A percentile compares a stretch with the other conserved stretches of the same genome.
These are phyloP conservation scores for Tricholoma sp. DNA, from an alignment of 768 basidiomycete genomes.

Conservation along the genomic window DNA sequence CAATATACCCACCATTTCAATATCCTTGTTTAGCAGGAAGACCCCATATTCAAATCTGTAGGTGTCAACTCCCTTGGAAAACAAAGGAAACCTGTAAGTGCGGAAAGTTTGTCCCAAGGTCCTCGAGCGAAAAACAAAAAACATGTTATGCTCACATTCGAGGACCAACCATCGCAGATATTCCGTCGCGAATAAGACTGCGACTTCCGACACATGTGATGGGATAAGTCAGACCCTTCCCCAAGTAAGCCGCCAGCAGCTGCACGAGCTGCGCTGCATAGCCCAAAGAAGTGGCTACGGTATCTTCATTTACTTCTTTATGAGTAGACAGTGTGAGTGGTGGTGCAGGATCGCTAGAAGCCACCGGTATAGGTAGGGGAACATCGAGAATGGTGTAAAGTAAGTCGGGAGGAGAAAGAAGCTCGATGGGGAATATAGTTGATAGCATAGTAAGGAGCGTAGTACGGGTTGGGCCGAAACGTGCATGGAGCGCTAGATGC, in stretches of 20 bases:
- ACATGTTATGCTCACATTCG: constrained; percentile 60
- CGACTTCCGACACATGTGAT: constrained; percentile 87
- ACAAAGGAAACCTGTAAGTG: constrained; percentile 81
- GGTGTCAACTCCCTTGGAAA: constrained; percentile 90
- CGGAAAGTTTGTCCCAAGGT: constrained; percentile 5
- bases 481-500: constrained; percentile 41
- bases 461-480: constrained; percentile 50
- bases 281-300: constrained; percentile 85
- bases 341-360: constrained; percentile 75
- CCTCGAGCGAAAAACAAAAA: neutral
- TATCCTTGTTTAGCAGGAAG: constrained; percentile 94
- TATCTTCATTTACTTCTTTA: constrained; percentile 77
- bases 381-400: constrained; percentile 83
- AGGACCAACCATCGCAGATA: constrained; percentile 93
- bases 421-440: constrained; percentile 84
- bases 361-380: constrained; percentile 85
- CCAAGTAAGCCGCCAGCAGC: constrained; percentile 73
- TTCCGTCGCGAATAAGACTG: constrained; percentile 87
- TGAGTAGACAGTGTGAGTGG: constrained; percentile 64
- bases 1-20: constrained; percentile 70
- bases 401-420: constrained; percentile 78
- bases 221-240: constrained; percentile 78
- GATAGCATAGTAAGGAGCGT: constrained; percentile 68
- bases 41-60: constrained; percentile 98
- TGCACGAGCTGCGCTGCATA: constrained; percentile 87